phyloP scores from a whole-genome alignment of 1,284 basidiomycete genomes.

The Psilocybe mexicana region DNA sequence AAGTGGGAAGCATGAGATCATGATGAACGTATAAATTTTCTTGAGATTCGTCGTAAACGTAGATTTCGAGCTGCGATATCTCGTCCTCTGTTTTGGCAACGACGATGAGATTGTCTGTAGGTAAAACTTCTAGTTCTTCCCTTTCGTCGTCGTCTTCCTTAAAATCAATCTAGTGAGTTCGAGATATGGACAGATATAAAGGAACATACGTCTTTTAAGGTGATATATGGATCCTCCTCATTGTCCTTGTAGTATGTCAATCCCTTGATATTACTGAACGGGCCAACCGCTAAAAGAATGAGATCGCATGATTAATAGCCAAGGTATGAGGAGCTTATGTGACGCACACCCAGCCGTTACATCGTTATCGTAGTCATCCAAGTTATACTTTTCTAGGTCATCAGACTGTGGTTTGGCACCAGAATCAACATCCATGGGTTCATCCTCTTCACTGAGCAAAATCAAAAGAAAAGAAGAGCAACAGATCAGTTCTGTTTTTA shows the following conservation, averaged over 20 bases:
- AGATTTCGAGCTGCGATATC: conserved; percentile 93
- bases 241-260: conserved; percentile 91
- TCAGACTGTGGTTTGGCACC: conserved; percentile 55
- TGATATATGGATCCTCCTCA: conserved; percentile 96
- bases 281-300: conserved; percentile 63
- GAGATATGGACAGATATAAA: background rate
- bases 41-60: conserved; percentile 90
- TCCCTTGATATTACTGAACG: conserved; percentile 96
- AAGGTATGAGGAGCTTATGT: background rate
- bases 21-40: conserved; percentile 97
- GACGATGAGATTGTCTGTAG: conserved; percentile 92
- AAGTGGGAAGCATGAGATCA: conserved; percentile 96
- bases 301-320: background rate
- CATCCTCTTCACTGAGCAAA: conserved; percentile 51
- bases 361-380: conserved; percentile 95
- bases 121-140: conserved; percentile 87
- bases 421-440: conserved; percentile 70
- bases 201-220: conserved; percentile 81
- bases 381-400: conserved; percentile 88
- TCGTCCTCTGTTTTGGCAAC: conserved; percentile 97
- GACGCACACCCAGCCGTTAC: conserved; percentile 56
- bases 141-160: conserved; percentile 81
- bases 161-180: conserved; percentile 19
- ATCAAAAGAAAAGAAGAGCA: conserved; percentile 28
- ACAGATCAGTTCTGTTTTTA: conserved; percentile 20